These are phyloP conservation scores for Tanacetum coccineum DNA, from an alignment of 129 eudicot species.

Conservation along the genomic window DNA sequence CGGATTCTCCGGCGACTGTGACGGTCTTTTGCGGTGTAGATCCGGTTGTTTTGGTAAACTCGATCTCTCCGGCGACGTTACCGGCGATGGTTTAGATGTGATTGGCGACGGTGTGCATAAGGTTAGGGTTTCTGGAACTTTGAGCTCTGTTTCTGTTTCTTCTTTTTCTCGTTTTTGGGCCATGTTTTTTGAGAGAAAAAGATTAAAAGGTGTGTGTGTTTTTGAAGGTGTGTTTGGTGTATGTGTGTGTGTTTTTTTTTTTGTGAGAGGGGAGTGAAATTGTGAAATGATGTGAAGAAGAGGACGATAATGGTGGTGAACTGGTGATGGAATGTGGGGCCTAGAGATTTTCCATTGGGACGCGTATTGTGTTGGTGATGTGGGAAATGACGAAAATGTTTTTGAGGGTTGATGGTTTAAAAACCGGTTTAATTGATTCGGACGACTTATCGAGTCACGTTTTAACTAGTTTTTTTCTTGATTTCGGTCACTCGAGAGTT, in stretches of 20 bases:
- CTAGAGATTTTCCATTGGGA: constrained; percentile 25
- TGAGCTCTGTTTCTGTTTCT: constrained; percentile 62
- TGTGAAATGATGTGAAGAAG: constrained; percentile 17
- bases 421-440: too few relatives aligned
- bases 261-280: background rate
- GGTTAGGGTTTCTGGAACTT: constrained; percentile 54
- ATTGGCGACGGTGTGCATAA: constrained; percentile 41
- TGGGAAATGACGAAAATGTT: constrained; percentile 19
- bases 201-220: background rate
- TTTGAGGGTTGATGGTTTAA: too few relatives aligned
- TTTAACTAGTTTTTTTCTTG: too few relatives aligned
- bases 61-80: constrained; percentile 38
- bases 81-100: constrained; percentile 28
- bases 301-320: constrained; percentile 44
- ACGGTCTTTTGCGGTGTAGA: constrained; percentile 16
- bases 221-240: background rate
- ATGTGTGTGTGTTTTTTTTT: too few relatives aligned
- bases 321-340: constrained; percentile 34
- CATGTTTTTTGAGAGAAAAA: constrained; percentile 40
- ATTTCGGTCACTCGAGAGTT: too few relatives aligned
- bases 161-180: constrained; percentile 81
- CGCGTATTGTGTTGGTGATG: constrained; percentile 17
- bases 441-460: too few relatives aligned
- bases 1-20: background rate
- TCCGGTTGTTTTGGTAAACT: constrained; percentile 30